Conservation (phyloP, 192 early-diverging fungal species). For the Podila epicladia region DNA sequence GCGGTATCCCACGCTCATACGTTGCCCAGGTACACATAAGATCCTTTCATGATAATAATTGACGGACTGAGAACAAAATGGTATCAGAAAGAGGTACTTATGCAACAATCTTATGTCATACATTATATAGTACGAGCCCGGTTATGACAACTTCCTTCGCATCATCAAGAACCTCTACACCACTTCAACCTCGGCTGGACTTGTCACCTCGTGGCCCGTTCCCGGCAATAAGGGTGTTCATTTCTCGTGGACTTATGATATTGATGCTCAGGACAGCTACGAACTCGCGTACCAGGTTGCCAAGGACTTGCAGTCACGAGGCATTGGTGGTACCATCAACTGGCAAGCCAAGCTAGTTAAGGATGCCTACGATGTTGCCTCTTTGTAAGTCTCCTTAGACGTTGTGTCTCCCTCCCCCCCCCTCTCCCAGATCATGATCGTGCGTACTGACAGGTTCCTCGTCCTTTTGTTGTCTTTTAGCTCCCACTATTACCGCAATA, state of each 20-base stretch:
- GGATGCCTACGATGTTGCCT: constrained; percentile 20
- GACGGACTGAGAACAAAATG: no score
- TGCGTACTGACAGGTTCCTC: no score
- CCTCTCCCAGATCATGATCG: no score
- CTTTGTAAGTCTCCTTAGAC: constrained; percentile 7
- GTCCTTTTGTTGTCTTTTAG: neutral
- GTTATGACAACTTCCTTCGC: constrained; percentile 24
- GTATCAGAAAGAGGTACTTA: neutral
- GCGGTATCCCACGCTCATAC: constrained; percentile 21
- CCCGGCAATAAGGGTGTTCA: constrained; percentile 33
- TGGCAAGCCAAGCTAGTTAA: constrained; percentile 29
- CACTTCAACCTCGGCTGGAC: constrained; percentile 6
- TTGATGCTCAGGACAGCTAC: constrained; percentile 26
- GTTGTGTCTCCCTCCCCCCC: no score
- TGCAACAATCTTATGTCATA: neutral
- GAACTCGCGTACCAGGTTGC: constrained; percentile 3
- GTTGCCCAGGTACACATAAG: constrained; percentile 6
- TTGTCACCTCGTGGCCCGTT: constrained; percentile 27
- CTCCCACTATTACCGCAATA: constrained; percentile 23
- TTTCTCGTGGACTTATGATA: constrained; percentile 27
- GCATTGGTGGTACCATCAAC: constrained; percentile 24
- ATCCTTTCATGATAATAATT: no score
- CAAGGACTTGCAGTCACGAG: constrained; percentile 6
- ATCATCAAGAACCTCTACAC: constrained; percentile 17
- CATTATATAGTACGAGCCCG: constrained; percentile 13